Percentiles rank a stretch among this genome's conserved stretches.
phyloP scores from a whole-genome alignment of 2,329 filamentous ascomycete genomes.

The Dactylellina cionopaga region DNA sequence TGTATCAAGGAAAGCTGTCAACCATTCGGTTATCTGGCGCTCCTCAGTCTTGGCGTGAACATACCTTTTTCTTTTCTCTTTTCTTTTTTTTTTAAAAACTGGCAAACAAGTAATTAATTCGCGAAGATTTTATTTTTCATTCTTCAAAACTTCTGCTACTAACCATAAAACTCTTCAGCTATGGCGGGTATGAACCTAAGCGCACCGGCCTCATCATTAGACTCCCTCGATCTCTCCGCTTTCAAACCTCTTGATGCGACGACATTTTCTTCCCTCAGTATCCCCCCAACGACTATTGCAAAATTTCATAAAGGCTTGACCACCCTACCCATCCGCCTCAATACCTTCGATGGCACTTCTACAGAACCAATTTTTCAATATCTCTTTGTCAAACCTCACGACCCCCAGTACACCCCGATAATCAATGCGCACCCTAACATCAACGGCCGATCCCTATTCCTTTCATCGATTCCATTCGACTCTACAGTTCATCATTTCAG shows the following conservation, averaged over 20 bases:
- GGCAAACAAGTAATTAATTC: too few species aligned
- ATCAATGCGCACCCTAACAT: slow-evolving; percentile 68
- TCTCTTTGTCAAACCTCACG: slow-evolving; percentile 85
- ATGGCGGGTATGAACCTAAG: too few species aligned
- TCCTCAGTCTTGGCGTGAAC: not conserved
- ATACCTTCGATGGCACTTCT: slow-evolving; percentile 54
- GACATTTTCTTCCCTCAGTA: slow-evolving; percentile 26
- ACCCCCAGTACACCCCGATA: slow-evolving; percentile 68
- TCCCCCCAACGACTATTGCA: slow-evolving; percentile 21
- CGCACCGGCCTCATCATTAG: not conserved
- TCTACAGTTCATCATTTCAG: slow-evolving; percentile 81
- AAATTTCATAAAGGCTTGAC: slow-evolving; percentile 30
- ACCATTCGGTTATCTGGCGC: too few species aligned
- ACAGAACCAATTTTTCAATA: slow-evolving; percentile 76
- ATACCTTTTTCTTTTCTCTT: not conserved
- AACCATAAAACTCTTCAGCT: not conserved
- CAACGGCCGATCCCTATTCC: slow-evolving; percentile 82
- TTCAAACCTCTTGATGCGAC: slow-evolving; percentile 30
- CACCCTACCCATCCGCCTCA: slow-evolving; percentile 37
- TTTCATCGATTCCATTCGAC: slow-evolving; percentile 89
- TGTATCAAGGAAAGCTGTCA: too few species aligned
- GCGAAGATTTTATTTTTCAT: too few species aligned
- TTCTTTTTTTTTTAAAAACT: not conserved
- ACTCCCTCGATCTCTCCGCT: slow-evolving; percentile 30
- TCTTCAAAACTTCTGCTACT: not conserved